Conservation (phyloP, 352 stramenopile genomes). For the Elongisporangium prolatum region DNA sequence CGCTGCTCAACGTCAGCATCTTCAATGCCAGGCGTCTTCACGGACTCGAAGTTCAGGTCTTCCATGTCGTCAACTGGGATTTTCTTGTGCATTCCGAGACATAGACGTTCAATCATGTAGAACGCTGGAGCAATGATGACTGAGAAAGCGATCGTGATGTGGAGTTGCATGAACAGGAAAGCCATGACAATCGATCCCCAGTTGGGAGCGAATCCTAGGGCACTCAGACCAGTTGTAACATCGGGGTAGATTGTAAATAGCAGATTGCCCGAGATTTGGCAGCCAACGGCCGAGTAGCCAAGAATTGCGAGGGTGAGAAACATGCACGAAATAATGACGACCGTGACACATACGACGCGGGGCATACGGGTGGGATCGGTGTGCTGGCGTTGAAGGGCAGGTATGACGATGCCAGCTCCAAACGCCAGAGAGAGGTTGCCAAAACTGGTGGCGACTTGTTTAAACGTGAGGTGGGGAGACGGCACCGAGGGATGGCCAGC, state of each 20-base stretch:
- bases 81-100: conserved; percentile 53
- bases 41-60: background rate
- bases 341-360: conserved; percentile 32
- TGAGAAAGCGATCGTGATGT: conserved; percentile 18
- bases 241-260: conserved; percentile 35
- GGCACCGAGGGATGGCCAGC: conserved; percentile 14
- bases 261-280: conserved; percentile 46
- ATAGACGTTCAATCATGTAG: conserved; percentile 36
- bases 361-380: conserved; percentile 40
- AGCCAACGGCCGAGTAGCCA: conserved; percentile 29
- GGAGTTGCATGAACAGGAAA: conserved; percentile 19
- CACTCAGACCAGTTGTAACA: conserved; percentile 4
- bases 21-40: background rate
- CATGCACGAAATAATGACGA: conserved; percentile 30
- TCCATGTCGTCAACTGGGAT: conserved; percentile 22
- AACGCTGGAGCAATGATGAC: conserved; percentile 45
- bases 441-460: conserved; percentile 22
- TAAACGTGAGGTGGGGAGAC: conserved; percentile 20
- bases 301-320: conserved; percentile 30
- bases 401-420: conserved; percentile 29
- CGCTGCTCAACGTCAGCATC: conserved; percentile 1
- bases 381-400: conserved; percentile 29
- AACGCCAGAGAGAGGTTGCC: conserved; percentile 28
- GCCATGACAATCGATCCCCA: conserved; percentile 17
- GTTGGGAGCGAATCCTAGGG: conserved; percentile 22